Percentiles rank a stretch among this genome's conserved stretches.
These are phyloP conservation scores for Iris macrosiphon DNA, from an alignment of 106 monocot genomes.

Conservation along the genomic window DNA sequence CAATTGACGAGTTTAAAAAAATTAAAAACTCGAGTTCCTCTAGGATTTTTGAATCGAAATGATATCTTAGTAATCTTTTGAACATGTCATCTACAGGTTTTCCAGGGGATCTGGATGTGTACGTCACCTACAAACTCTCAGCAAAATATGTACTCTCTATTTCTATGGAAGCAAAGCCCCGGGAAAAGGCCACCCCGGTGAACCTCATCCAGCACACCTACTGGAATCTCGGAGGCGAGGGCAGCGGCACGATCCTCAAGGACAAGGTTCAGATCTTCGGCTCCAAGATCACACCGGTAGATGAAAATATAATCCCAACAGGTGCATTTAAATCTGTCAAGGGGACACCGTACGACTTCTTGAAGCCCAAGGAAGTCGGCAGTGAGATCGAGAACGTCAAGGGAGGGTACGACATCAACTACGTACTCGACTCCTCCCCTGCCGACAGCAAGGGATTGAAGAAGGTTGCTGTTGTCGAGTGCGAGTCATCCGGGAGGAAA, in stretches of 20 bases:
- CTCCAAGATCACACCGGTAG: slow-evolving; percentile 46
- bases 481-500: slow-evolving; percentile 22
- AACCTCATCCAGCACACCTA: slow-evolving; percentile 46
- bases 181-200: slow-evolving; percentile 30
- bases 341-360: slow-evolving; percentile 43
- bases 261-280: slow-evolving; percentile 47
- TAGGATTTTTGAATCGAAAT: too few species aligned
- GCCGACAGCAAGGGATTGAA: neutral
- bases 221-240: slow-evolving; percentile 46
- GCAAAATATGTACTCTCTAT: slow-evolving; percentile 17
- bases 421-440: slow-evolving; percentile 15
- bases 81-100: slow-evolving; percentile 21
- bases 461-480: slow-evolving; percentile 14
- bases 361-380: slow-evolving; percentile 13
- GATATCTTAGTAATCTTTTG: too few species aligned
- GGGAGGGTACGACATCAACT: slow-evolving; percentile 32
- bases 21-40: too few species aligned
- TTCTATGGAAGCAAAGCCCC: slow-evolving; percentile 25
- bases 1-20: too few species aligned
- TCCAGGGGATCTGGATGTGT: slow-evolving; percentile 35
- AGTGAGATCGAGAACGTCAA: slow-evolving; percentile 9
- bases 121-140: slow-evolving; percentile 33
- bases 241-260: slow-evolving; percentile 19
- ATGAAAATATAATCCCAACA: slow-evolving; percentile 41
- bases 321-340: slow-evolving; percentile 26